Conservation (phyloP, 2,329 filamentous ascomycete species). For the Alternaria consortialis region DNA sequence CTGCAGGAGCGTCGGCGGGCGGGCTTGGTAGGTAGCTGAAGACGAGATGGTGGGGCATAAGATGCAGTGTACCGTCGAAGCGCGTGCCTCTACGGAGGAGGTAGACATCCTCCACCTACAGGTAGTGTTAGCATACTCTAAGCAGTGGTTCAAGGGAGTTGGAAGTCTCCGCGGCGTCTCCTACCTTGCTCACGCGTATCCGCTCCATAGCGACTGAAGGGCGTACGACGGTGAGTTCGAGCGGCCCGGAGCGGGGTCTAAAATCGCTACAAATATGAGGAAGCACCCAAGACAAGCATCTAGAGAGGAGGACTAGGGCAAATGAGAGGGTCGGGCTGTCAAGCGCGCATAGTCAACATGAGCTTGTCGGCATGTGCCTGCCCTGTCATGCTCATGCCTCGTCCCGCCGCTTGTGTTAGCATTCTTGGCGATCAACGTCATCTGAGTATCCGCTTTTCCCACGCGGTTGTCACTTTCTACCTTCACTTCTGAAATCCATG, state of each 20-base stretch:
- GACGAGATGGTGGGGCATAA: slow-evolving; percentile 71
- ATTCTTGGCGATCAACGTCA: slow-evolving; percentile 34
- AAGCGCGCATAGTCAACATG: slow-evolving; percentile 24
- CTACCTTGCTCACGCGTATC: slow-evolving; percentile 58
- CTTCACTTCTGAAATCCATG: background rate
- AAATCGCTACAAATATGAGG: slow-evolving; percentile 8
- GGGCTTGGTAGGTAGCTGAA: slow-evolving; percentile 65
- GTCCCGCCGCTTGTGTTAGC: slow-evolving; percentile 30
- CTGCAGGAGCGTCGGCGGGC: slow-evolving; percentile 43
- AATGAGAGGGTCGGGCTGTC: slow-evolving; percentile 11
- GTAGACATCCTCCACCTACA: slow-evolving; percentile 68
- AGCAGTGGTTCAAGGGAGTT: background rate
- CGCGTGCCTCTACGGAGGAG: slow-evolving; percentile 65
- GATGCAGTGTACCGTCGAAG: slow-evolving; percentile 67
- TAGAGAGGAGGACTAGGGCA: slow-evolving; percentile 2
- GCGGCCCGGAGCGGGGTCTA: slow-evolving; percentile 5
- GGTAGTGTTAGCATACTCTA: background rate
- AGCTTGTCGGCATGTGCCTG: slow-evolving; percentile 33
- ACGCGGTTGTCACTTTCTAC: background rate
- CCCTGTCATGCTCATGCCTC: slow-evolving; percentile 31
- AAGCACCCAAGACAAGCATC: slow-evolving; percentile 12
- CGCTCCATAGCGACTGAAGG: slow-evolving; percentile 51
- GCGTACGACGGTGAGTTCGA: slow-evolving; percentile 1
- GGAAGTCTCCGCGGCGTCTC: slow-evolving; percentile 4
- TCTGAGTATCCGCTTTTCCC: slow-evolving; percentile 1